phyloP scores from a whole-genome alignment of 2,329 filamentous ascomycete species.

The Moelleriella libera region DNA sequence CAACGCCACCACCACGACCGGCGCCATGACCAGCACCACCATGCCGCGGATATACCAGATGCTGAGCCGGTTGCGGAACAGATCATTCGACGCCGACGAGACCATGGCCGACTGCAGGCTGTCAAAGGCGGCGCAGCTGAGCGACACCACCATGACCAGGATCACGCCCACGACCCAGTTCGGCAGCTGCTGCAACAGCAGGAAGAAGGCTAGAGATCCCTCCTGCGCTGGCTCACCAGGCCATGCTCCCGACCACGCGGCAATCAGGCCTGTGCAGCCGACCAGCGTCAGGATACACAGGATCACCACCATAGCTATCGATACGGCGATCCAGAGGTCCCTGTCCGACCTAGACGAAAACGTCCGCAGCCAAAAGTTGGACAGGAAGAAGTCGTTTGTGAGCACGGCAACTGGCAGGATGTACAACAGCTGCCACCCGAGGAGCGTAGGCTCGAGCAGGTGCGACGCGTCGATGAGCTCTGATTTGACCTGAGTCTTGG shows the following conservation, averaged over 20 bases:
- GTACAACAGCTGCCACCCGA: constrained; percentile 78
- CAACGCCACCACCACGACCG: constrained; percentile 59
- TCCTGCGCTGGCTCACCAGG: constrained; percentile 43
- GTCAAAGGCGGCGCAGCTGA: constrained; percentile 69
- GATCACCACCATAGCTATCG: constrained; percentile 50
- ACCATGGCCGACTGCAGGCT: constrained; percentile 73
- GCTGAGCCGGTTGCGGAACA: constrained; percentile 70
- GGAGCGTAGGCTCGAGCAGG: constrained; percentile 51
- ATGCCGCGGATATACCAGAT: constrained; percentile 57
- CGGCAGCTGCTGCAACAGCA: constrained; percentile 57
- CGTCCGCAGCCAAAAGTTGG: constrained; percentile 71
- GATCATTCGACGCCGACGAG: constrained; percentile 69
- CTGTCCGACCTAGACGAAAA: constrained; percentile 69
- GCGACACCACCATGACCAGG: constrained; percentile 64
- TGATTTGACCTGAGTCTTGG: constrained; percentile 57
- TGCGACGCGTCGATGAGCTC: constrained; percentile 54
- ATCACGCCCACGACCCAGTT: constrained; percentile 73
- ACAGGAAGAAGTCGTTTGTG: constrained; percentile 80
- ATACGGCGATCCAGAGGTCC: constrained; percentile 61
- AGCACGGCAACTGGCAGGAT: constrained; percentile 69
- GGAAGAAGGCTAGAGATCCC: constrained; percentile 60
- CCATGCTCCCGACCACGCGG: constrained; percentile 64
- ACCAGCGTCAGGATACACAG: constrained; percentile 60
- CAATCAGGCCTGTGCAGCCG: constrained; percentile 58
- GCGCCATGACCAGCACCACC: constrained; percentile 61